A percentile compares a stretch with the other conserved stretches of the same genome.
These are phyloP conservation scores for Populus tomentosa DNA, from an alignment of 441 rosid genomes.

Conservation along the genomic window DNA sequence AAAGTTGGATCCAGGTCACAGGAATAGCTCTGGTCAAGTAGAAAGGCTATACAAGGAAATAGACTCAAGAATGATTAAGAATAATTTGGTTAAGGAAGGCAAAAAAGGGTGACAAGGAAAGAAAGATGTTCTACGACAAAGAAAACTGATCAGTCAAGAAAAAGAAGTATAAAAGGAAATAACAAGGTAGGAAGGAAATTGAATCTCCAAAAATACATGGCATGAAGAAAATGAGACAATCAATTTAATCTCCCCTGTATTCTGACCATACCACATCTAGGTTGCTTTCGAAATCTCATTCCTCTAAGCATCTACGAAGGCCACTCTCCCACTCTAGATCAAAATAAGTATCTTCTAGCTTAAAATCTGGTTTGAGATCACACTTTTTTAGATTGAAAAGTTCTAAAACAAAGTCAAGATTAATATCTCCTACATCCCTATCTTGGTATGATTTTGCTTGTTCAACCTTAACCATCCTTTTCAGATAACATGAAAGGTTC, in stretches of 20 bases:
- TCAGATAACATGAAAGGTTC: slow-evolving; percentile 27
- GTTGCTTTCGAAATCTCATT: slow-evolving; percentile 24
- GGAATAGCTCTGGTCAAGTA: slow-evolving; percentile 16
- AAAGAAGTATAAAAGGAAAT: slow-evolving; percentile 24
- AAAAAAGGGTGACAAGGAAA: slow-evolving; percentile 5
- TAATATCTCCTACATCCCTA: slow-evolving; percentile 25
- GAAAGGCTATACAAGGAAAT: slow-evolving; percentile 13
- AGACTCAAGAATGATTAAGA: slow-evolving; percentile 14
- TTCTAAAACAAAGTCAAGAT: slow-evolving; percentile 27
- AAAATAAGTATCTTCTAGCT: slow-evolving; percentile 27
- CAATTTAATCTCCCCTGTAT: slow-evolving; percentile 26
- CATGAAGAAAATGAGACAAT: slow-evolving; percentile 26
- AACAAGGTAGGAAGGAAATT: slow-evolving; percentile 21
- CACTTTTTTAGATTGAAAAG: slow-evolving; percentile 19
- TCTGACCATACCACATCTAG: slow-evolving; percentile 22
- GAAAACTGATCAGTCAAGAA: slow-evolving; percentile 16
- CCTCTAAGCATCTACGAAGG: slow-evolving; percentile 17
- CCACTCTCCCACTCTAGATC: slow-evolving; percentile 23
- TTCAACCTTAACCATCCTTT: slow-evolving; percentile 22
- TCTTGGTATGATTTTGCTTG: slow-evolving; percentile 32
- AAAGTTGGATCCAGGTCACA: slow-evolving; percentile 17
- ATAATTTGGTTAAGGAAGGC: slow-evolving; percentile 20
- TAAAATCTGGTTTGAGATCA: slow-evolving; percentile 24
- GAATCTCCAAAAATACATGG: slow-evolving; percentile 18
- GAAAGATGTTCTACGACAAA: slow-evolving; percentile 17